These are phyloP conservation scores for Ceratobasidium sp. DNA, from an alignment of 1,284 basidiomycete species.

Conservation along the genomic window DNA sequence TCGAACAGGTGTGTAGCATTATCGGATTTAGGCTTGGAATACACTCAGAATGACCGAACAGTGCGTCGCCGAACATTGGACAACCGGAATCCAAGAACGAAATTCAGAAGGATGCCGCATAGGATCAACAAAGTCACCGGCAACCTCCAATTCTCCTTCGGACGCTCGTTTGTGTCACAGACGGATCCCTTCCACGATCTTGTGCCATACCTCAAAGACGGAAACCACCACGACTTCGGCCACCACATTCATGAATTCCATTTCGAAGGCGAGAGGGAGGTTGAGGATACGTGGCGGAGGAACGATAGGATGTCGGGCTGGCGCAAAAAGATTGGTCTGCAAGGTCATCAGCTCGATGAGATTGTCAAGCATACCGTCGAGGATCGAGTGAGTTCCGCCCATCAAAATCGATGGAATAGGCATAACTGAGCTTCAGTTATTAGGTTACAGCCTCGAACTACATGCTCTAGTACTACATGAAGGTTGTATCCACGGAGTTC, in stretches of 20 bases:
- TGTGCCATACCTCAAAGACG: conserved; percentile 93
- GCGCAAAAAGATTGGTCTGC: conserved; percentile 81
- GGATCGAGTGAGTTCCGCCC: conserved; percentile 18
- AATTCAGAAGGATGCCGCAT: too few relatives aligned
- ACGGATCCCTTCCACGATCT: conserved; percentile 90
- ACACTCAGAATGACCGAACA: too few relatives aligned
- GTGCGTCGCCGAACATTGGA: too few relatives aligned
- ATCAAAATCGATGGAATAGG: conserved; percentile 1
- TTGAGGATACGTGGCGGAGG: conserved; percentile 60
- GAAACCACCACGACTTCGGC: too few relatives aligned
- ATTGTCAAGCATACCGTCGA: conserved; percentile 72
- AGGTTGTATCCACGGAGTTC: conserved; percentile 95
- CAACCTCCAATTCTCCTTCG: too few relatives aligned
- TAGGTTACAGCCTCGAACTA: conserved; percentile 80
- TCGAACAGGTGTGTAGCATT: too few relatives aligned
- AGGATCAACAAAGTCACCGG: too few relatives aligned
- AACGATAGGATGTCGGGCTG: conserved; percentile 69
- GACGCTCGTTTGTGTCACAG: conserved; percentile 92
- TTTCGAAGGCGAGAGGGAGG: conserved; percentile 89
- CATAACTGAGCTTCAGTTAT: conserved; percentile 1
- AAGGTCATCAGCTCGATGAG: conserved; percentile 83
- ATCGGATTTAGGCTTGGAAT: too few relatives aligned
- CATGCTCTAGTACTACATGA: conserved; percentile 98
- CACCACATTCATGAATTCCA: conserved; percentile 88
- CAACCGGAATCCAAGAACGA: too few relatives aligned